A percentile compares a stretch with the other conserved stretches of the same genome.
These are phyloP conservation scores for Xylaria sp. DNA, from an alignment of 2,329 filamentous ascomycete genomes.

Conservation along the genomic window DNA sequence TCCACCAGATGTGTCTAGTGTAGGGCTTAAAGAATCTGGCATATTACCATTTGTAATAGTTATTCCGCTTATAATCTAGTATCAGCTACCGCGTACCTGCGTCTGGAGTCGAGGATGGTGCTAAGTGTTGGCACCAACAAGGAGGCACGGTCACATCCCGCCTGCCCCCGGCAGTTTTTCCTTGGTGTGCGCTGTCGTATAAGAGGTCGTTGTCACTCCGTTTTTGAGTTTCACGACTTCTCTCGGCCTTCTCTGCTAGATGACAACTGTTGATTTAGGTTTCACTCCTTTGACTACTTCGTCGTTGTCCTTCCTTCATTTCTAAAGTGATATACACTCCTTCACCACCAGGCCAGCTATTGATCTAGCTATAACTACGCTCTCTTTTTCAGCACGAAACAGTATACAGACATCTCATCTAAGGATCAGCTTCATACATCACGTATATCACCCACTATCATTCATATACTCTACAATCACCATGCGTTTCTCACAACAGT, in stretches of 20 bases:
- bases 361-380: conserved; percentile 37
- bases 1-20: conserved; percentile 32
- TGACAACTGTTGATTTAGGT: conserved; percentile 39
- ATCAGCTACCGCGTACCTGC: conserved; percentile 36
- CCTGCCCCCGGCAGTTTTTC: conserved; percentile 23
- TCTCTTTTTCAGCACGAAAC: conserved; percentile 30
- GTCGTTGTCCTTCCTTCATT: conserved; percentile 46
- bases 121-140: conserved; percentile 33
- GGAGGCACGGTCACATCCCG: conserved; percentile 34
- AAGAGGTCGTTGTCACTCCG: conserved; percentile 36
- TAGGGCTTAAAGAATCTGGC: conserved; percentile 36
- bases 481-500: conserved; percentile 61
- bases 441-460: conserved; percentile 24
- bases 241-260: conserved; percentile 22
- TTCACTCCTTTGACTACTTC: conserved; percentile 42
- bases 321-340: conserved; percentile 47
- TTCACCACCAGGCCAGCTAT: conserved; percentile 44
- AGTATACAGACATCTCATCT: conserved; percentile 20
- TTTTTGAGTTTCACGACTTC: conserved; percentile 25
- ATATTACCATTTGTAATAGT: conserved; percentile 18
- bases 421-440: conserved; percentile 31
- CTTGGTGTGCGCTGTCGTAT: conserved; percentile 40
- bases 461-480: conserved; percentile 53
- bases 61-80: conserved; percentile 5
- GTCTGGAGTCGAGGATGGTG: conserved; percentile 10